Percentiles rank a stretch among this genome's conserved stretches.
Conservation (phyloP, 2,329 filamentous ascomycete species). For the Amauroascus niger region DNA sequence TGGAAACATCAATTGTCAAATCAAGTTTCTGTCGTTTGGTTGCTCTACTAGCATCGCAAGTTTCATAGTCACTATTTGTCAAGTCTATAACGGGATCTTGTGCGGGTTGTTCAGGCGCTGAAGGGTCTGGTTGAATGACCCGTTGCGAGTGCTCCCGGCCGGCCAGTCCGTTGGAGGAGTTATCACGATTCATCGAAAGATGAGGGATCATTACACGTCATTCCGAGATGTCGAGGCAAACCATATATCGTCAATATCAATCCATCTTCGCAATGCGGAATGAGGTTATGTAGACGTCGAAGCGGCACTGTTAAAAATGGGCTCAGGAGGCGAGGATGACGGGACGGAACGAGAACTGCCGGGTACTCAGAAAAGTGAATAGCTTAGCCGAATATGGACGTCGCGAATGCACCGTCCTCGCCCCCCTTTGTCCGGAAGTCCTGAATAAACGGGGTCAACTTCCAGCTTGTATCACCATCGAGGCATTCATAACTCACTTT, state of each 20-base stretch:
- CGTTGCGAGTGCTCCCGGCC: background rate
- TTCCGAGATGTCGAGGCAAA: background rate
- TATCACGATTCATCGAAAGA: constrained; percentile 7
- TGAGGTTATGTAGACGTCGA: background rate
- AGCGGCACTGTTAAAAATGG: background rate
- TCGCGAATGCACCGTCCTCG: background rate
- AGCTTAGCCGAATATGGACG: background rate
- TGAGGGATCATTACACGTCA: background rate
- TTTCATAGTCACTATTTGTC: constrained; percentile 26
- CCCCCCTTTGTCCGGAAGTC: background rate
- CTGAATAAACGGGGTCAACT: constrained; percentile 2
- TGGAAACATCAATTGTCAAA: constrained; percentile 17
- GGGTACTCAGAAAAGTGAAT: too few relatives aligned
- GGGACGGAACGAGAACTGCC: background rate
- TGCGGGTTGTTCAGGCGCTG: constrained; percentile 11
- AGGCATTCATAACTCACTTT: background rate
- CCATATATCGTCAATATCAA: background rate
- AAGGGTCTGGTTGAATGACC: background rate
- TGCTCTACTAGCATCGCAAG: constrained; percentile 30
- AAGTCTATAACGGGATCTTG: constrained; percentile 31
- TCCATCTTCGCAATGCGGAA: background rate
- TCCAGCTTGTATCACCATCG: constrained; percentile 4
- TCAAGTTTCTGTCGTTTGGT: constrained; percentile 32
- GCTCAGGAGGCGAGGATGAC: background rate
- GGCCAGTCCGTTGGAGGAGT: constrained; percentile 2